Evolutionary conservation across 768 basidiomycete genomes (phyloP), one percentile per base, ranked within the genome.

Genomic region (Auriscalpium microsporum): DNA sequence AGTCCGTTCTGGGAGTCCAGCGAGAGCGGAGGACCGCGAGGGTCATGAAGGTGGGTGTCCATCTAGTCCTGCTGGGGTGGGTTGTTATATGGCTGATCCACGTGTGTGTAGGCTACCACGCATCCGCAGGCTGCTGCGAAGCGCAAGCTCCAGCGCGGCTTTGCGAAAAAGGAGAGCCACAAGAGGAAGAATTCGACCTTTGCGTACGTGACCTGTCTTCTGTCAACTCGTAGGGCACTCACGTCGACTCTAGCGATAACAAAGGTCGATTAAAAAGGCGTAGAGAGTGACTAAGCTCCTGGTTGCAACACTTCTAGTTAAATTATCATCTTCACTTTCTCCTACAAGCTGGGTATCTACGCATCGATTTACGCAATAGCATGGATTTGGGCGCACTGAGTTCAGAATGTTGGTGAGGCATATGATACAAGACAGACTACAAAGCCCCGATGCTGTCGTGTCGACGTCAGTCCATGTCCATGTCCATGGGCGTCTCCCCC

Each of bases 141-240:
- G 67, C 73, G 89, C 56, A 92, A 87, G 68, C 64, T 80, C 54
- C 84, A 86, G 60, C 72, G 83, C 59, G 90, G 90, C 58, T 69
- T 68, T 10, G 75, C 80, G 62, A 94, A 94, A 74, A 93, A 91
- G 70, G 90, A 90, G 62, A 87, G 87, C 60, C 77, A 84, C 65
- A 94, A 94, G 68, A 73, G 90, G 63, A 94, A 91, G 69, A 78
- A 76, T 46, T 68, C 74, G 28, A 64, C 68, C 23, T 84, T 82
- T 65, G 75, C 76, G 86, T 86, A 63, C 71, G 87, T 76, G 9
- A 45, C 44, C 28, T 55, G 34, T 14, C 33, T 10, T 52, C 42
- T 14, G 47, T 8, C 40, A 40, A 36, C n/a, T 37, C 35, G 36
- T 51, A 47, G 49, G 49, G 33, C 56, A 35, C 11, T 52, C 48